Base-by-base conservation (phyloP, 2,329 filamentous ascomycete species). In the Dryadomyces quercus-mongolicae region DNA sequence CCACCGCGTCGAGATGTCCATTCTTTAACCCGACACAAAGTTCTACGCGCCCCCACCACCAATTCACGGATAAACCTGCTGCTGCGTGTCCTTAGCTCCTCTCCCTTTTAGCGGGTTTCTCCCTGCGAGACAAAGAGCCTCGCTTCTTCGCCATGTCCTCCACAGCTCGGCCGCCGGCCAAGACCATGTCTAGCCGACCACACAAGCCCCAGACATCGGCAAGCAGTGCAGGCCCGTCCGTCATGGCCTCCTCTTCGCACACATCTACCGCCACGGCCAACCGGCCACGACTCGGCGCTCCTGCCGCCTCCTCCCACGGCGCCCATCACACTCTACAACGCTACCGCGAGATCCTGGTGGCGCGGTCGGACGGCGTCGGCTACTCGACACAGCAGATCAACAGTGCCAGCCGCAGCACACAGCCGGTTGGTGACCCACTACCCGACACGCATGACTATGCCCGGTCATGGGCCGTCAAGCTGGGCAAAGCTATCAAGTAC, bases 401-500 rank as follows among this genome's bases (percentile, higher is more conserved):
- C 53, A 54, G 56, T n/a, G 57, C 60, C 42, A 61, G 59, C 54
- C 56, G 58, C 40, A 57, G 58, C 36, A 51, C 57, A 0, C 54
- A 54, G 49, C 54, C 56, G 1, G 54, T 61, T 12, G 52, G 58
- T 48, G 57, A 58, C 12, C 54, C 59, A 38, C 57, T 61, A 20
- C 53, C 59, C 16, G 56, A 56, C 38, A 42, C 15, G 3, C 46
- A 57, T 54, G 59, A 60, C 16, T 53, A 57, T 22, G 51, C 58
- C 22, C 59, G 59, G 3, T 59, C 59, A 22, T 61, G 59, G 59
- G 53, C 52, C 12, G 58, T 59, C 6, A 59, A 59, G 55, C 57
- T 61, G n/a, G 60, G 60, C 56, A 60, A 58, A 52, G 55, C 59
- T 22, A 40, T 61, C 56, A 59, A 59, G 52, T 61, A 58, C 55